Percentiles rank a stretch among this genome's conserved stretches.
phyloP scores from a whole-genome alignment of 768 basidiomycete species.

The Pulveroboletus sp. region DNA sequence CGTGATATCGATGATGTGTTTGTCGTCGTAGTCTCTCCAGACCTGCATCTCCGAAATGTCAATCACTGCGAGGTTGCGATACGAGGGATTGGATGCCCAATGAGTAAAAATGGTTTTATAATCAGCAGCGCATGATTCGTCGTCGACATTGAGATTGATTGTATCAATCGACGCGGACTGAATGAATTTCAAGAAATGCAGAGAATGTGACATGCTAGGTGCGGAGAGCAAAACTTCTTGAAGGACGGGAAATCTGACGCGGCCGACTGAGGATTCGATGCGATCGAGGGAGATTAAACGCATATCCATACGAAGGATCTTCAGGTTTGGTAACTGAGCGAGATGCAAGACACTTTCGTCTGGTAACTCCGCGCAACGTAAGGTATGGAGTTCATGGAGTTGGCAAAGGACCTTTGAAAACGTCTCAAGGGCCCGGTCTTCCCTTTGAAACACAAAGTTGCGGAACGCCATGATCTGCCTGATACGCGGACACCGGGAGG shows the following conservation, averaged over 20 bases:
- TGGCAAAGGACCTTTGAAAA: constrained; percentile 24
- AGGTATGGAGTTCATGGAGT: constrained; percentile 18
- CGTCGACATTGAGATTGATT: constrained; percentile 32
- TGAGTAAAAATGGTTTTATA: constrained; percentile 21
- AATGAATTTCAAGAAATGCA: constrained; percentile 25
- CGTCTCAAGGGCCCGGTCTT: constrained; percentile 20
- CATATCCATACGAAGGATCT: constrained; percentile 25
- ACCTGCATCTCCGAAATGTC: constrained; percentile 31
- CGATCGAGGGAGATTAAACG: constrained; percentile 22
- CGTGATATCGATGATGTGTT: constrained; percentile 27
- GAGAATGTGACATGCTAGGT: constrained; percentile 20
- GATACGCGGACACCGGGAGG: constrained; percentile 23
- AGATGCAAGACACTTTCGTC: constrained; percentile 23
- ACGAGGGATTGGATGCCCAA: constrained; percentile 23
- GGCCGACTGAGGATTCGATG: constrained; percentile 15
- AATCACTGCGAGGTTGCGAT: constrained; percentile 23
- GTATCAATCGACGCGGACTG: constrained; percentile 27
- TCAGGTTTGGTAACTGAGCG: constrained; percentile 18
- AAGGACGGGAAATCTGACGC: constrained; percentile 18
- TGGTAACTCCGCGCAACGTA: constrained; percentile 28
- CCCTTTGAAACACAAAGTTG: constrained; percentile 26
- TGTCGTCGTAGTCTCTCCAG: constrained; percentile 29
- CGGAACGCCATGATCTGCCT: constrained; percentile 28
- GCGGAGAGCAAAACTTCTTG: constrained; percentile 23
- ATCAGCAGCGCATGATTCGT: constrained; percentile 26